Base-by-base conservation (phyloP, 257 asterid species). In the Salvia hispanica region DNA sequence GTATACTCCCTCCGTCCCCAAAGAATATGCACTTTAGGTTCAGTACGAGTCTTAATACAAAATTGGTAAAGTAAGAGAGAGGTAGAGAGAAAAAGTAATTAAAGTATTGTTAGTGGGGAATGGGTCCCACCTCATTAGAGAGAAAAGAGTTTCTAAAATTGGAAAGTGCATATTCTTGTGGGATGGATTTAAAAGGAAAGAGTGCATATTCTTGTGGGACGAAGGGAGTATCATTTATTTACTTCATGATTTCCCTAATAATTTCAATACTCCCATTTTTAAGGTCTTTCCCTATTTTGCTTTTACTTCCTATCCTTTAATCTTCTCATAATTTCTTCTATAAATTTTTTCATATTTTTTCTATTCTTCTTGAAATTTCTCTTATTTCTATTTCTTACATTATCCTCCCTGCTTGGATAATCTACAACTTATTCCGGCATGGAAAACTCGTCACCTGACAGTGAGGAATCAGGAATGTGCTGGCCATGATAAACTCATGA, bases 291-390 rank as follows among this genome's bases (percentile, higher is more conserved):
- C 31, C 16, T 10, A 10, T 43, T 40, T 11, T 25, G 31, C 6
- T 21, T 11, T 60, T 9, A 5, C 12, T 43, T 12, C 25, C 18
- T 43, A 37, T 11, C 44, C n/a, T 18, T 16, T 43, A 3, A 6
- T 61, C 53, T 42, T 61, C 53, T 61, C 53, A 39, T 36, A n/a
- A 1, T 33, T 56, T 33, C 21, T 58, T 14, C 63, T 48, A 13
- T 3, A 9, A 13, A 7, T 57, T 57, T 57, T 45, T 13, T 13
- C 45, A 6, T 9, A 36, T 7, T 7, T 58, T 14, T 36, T 31
- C 28, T 14, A 58, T 34, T 34, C 47, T 58, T 58, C 64, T 58
- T 36, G 7, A 58, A 34, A 33, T 33, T 33, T 25, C 8, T 3
- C 25, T 7, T 13, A 1, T 47, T 14, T 64, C 1, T 15, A 15